Evolutionary conservation across 148 eudicot genomes (phyloP).

Genomic region (Pouteria glomerata): DNA sequence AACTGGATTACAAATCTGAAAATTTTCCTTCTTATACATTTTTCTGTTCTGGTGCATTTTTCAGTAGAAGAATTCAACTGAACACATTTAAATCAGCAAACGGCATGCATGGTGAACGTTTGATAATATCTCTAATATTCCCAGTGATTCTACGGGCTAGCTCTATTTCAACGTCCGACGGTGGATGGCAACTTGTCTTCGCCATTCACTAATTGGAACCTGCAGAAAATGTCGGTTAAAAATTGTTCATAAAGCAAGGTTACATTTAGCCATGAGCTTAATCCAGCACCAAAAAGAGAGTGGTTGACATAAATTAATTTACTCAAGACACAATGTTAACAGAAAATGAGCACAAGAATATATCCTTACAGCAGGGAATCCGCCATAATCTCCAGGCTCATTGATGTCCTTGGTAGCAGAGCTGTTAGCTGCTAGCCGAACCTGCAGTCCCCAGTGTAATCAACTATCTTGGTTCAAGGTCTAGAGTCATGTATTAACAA

Average conservation of each 20-base stretch:
- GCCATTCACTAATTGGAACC: constrained; percentile 73
- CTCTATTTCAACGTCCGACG: constrained; percentile 20
- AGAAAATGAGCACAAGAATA: background rate
- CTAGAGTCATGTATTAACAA: background rate
- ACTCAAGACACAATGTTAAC: too few relatives aligned
- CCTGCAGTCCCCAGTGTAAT: constrained; percentile 36
- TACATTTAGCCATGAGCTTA: background rate
- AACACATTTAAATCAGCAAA: constrained; percentile 1
- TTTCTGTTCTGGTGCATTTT: background rate
- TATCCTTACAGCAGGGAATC: constrained; percentile 87
- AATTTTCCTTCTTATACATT: background rate
- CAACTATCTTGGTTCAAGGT: background rate
- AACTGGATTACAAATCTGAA: background rate
- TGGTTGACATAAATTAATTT: too few relatives aligned
- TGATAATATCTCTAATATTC: background rate
- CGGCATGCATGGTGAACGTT: background rate
- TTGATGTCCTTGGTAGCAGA: constrained; percentile 80
- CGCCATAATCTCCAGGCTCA: constrained; percentile 87
- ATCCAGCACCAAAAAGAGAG: background rate
- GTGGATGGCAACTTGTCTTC: constrained; percentile 60
- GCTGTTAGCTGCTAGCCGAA: constrained; percentile 81
- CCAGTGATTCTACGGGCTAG: background rate
- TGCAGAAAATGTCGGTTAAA: constrained; percentile 16
- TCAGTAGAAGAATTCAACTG: background rate
- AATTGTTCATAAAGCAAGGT: background rate